Evolutionary conservation across 208 protist genomes (phyloP), one percentile per base, ranked within the genome.

Genomic region (Kentomonas sorsogonicus): DNA sequence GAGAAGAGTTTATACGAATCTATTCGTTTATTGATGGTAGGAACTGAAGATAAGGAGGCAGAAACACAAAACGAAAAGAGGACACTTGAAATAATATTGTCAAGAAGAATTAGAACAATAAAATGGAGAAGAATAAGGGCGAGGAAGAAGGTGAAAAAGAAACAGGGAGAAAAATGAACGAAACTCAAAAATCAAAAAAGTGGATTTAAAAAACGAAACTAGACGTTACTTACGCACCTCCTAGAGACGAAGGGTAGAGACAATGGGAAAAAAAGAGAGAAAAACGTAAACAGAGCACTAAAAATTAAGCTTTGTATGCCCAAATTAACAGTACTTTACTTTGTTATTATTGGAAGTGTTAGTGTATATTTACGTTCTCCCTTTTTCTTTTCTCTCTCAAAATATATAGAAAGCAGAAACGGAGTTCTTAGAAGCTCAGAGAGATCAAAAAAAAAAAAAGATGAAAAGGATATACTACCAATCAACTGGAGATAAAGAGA

Each of bases 31-130:
- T 6, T 33, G 26, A 31, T 36, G 16, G 31, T 27, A 15, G 13
- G 10, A 53, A 53, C 20, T 33, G 9, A 33, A 53, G 13, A 41
- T 11, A 16, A 41, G 16, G 38, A 41, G 27, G 31, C 9, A 13
- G 23, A 53, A 53, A 53, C 16, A 10, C 6, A 33, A 53, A 39
- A 16, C 20, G 31, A 27, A 53, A 53, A 53, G 39, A 53, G 39
- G 7, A 53, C 7, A 30, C 5, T 33, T 36, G 5, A 30, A 11
- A 53, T 30, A 53, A 6, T 9, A 15, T 48, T 41, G 38, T 18
- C 13, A 41, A 41, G 11, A 41, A 41, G 16, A 41, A 41, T 18
- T 18, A 41, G 25, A 48, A 48, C 22, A 22, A 20, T 48, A 26
- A 48, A 48, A 25, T 27, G 25, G 25, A 48, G n/a, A 48, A 48